Percentiles rank a stretch among this genome's conserved stretches.
These are phyloP conservation scores for Lachancea mirantina DNA, from an alignment of 805 yeast species.

Conservation along the genomic window DNA sequence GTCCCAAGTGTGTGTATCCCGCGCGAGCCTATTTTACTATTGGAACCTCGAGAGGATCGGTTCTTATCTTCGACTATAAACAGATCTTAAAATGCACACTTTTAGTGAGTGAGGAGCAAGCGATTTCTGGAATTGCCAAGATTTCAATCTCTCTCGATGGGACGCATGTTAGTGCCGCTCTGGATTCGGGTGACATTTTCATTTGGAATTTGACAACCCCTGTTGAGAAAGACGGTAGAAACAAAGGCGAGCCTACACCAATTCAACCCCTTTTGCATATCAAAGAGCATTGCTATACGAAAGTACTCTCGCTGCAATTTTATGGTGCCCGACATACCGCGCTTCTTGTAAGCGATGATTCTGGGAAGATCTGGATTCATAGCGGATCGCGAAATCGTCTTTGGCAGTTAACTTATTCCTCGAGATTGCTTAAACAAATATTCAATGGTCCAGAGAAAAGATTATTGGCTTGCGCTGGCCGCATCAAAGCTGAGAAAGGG, in stretches of 20 bases:
- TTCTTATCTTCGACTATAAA: constrained; percentile 60
- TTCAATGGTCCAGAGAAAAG: too few species aligned
- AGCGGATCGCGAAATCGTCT: constrained; percentile 45
- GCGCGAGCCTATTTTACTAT: constrained; percentile 44
- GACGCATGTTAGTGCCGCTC: constrained; percentile 62
- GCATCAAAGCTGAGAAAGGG: too few species aligned
- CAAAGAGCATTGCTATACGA: constrained; percentile 28
- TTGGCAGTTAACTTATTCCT: constrained; percentile 23
- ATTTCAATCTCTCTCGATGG: constrained; percentile 63
- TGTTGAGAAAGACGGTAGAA: constrained; percentile 6
- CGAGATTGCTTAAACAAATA: too few species aligned
- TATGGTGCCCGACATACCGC: constrained; percentile 48
- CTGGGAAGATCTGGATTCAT: constrained; percentile 58
- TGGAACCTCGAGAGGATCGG: constrained; percentile 64
- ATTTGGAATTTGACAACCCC: constrained; percentile 53
- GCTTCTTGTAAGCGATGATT: constrained; percentile 46
- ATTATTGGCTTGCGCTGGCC: too few species aligned
- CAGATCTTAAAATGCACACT: constrained; percentile 46
- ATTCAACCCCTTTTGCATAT: constrained; percentile 25
- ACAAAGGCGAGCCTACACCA: constrained; percentile 24
- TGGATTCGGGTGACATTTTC: constrained; percentile 52
- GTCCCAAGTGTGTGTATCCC: constrained; percentile 40
- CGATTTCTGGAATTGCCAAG: constrained; percentile 44
- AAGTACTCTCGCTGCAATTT: constrained; percentile 41
- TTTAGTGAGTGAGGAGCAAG: constrained; percentile 14